Evolutionary conservation across 23 red algal genomes (phyloP), one percentile per base, ranked within the genome.

Genomic region (Gracilariopsis chorda): DNA sequence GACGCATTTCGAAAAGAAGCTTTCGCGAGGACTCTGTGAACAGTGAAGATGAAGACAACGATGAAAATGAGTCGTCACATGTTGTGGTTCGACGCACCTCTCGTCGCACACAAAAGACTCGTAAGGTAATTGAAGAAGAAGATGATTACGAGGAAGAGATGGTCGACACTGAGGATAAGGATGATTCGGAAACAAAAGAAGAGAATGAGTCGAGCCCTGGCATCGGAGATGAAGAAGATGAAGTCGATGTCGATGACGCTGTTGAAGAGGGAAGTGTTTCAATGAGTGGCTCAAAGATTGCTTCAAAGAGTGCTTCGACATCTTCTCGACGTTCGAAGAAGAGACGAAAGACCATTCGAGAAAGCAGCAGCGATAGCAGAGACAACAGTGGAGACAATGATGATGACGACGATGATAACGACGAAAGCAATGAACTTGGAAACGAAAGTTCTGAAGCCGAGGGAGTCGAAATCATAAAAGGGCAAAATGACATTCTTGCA

Each of bases 281-380:
- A 25, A 70, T 17, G 63, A 55, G 49, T n/a, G 28, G 13, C 49
- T 53, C 13, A 53, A 20, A 20, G 20, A 13, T 20, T 20, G 49
- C 13, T 20, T 78, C 43, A n/a, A 56, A 78, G 28, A 35, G 24
- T 24, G 45, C 21, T 3, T 78, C 73, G 24, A 20, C 30, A 46
- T 78, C 45, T 35, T 32, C 34, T 46, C 16, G 16, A 11, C 52
- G 25, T 19, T 14, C 16, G 12, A 21, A 57, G 52, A 83, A 83
- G 40, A 69, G 59, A 34, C 28, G 47, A 16, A 74, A 87, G 44
- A 48, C 20, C 13, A 32, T 60, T 40, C 34, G 48, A 39, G 60
- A 87, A 41, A 74, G 45, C 41, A 87, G 82, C n/a, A 74, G 82
- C 36, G 65, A 42, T 28, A 60, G 62, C 82, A 74, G 39, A 21